Conservation (phyloP, 495 filamentous ascomycete genomes). For the Lophiotrema nucula region DNA sequence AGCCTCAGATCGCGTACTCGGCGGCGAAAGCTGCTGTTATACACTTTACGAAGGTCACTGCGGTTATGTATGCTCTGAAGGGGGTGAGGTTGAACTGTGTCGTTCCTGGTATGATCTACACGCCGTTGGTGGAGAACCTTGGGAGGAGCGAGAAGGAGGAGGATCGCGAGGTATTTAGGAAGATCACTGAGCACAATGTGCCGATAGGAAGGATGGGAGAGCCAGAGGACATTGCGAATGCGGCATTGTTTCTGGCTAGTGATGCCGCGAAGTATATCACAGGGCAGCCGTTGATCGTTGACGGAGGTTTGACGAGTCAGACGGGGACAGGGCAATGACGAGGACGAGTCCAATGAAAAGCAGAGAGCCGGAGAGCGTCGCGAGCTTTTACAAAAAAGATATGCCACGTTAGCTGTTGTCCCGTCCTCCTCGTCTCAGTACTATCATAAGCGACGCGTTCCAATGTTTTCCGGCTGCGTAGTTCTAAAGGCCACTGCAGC, state of each 20-base stretch:
- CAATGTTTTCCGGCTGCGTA: too few species aligned
- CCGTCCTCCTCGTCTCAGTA: too few species aligned
- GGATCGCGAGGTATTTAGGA: neutral
- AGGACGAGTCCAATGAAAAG: too few species aligned
- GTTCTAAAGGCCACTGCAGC: too few species aligned
- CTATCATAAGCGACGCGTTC: too few species aligned
- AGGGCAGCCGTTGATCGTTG: neutral
- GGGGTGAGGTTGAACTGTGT: neutral
- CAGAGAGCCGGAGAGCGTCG: too few species aligned
- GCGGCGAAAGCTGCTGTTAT: conserved; percentile 27
- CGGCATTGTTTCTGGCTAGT: neutral
- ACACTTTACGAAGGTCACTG: neutral
- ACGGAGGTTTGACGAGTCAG: neutral
- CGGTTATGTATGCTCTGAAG: neutral
- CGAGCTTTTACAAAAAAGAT: too few species aligned
- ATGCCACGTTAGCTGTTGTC: too few species aligned
- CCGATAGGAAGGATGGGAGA: neutral
- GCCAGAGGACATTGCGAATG: conserved; percentile 4
- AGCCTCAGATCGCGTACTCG: conserved; percentile 53
- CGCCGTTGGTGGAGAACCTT: neutral
- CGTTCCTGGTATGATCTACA: neutral
- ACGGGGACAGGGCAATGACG: neutral
- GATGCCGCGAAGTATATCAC: neutral
- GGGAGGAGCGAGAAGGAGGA: neutral
- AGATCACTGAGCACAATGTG: conserved; percentile 1